Evolutionary conservation across 768 basidiomycete genomes (phyloP).

Genomic region (Mycena pura): DNA sequence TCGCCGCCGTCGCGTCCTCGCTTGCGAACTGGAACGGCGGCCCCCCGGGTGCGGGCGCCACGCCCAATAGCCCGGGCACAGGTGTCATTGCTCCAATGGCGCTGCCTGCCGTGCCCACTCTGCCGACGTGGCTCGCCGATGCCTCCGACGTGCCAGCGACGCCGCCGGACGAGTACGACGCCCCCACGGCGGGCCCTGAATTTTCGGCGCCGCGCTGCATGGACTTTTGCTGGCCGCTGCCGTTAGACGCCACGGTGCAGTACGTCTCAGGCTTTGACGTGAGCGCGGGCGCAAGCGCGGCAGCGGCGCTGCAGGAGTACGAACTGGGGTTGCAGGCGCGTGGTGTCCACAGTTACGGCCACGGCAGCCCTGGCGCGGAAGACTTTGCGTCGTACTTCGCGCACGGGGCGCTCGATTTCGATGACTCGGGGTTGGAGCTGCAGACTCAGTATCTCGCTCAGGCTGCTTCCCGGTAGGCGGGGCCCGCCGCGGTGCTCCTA

Average conservation of each 20-base stretch:
- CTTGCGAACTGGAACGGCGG: constrained; percentile 23
- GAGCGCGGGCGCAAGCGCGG: no score
- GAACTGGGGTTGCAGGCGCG: constrained; percentile 11
- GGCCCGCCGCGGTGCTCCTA: no score
- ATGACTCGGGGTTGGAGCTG: no score
- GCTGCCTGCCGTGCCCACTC: constrained; percentile 9
- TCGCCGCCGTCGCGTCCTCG: constrained; percentile 18
- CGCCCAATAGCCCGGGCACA: neutral
- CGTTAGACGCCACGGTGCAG: neutral
- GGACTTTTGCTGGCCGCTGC: no score
- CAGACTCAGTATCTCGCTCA: no score
- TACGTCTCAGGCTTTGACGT: constrained; percentile 6
- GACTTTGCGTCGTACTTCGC: no score
- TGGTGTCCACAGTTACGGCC: neutral
- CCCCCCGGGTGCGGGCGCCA: neutral
- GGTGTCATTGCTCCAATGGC: constrained; percentile 9
- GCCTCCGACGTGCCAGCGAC: no score
- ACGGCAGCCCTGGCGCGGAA: neutral
- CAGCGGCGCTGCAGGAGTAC: constrained; percentile 10
- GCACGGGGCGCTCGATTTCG: no score
- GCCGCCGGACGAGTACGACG: neutral
- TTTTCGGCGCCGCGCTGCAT: neutral
- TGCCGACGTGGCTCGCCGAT: constrained; percentile 6
- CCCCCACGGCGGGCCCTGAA: neutral
- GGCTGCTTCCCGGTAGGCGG: no score